A percentile compares a stretch with the other conserved stretches of the same genome.
phyloP scores from a whole-genome alignment of 257 asterid species.

The Euphrasia confusa region DNA sequence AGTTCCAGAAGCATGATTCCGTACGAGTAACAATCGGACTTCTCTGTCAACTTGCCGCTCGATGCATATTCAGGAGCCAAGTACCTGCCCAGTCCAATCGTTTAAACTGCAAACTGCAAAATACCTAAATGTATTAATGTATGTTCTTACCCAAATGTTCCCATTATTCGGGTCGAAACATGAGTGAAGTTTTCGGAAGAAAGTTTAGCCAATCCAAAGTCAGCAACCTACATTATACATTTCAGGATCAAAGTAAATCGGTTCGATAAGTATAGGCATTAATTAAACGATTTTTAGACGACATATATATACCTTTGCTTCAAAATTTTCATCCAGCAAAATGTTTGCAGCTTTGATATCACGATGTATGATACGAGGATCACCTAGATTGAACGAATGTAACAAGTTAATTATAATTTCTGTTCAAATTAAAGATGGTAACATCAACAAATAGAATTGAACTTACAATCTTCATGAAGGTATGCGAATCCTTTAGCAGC shows the following conservation, averaged over 20 bases:
- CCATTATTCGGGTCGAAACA: conserved; percentile 95
- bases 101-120: background rate
- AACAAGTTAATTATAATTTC: too few species aligned
- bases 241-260: background rate
- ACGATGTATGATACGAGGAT: conserved; percentile 88
- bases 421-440: too few species aligned
- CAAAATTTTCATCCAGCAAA: conserved; percentile 51
- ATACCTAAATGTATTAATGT: background rate
- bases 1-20: conserved; percentile 83
- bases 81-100: conserved; percentile 33
- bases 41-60: conserved; percentile 83
- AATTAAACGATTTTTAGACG: too few species aligned
- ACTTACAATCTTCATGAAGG: conserved; percentile 85
- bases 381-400: conserved; percentile 41
- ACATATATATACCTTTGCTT: conserved; percentile 86
- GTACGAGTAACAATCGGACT: conserved; percentile 78
- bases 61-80: conserved; percentile 95
- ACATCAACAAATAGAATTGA: background rate
- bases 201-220: conserved; percentile 90
- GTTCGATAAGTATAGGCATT: too few species aligned
- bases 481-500: conserved; percentile 91
- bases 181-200: conserved; percentile 69
- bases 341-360: conserved; percentile 88
- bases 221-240: conserved; percentile 60
- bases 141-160: conserved; percentile 74